Conservation (phyloP, 2,329 filamentous ascomycete species). For the Xylaria sp. region DNA sequence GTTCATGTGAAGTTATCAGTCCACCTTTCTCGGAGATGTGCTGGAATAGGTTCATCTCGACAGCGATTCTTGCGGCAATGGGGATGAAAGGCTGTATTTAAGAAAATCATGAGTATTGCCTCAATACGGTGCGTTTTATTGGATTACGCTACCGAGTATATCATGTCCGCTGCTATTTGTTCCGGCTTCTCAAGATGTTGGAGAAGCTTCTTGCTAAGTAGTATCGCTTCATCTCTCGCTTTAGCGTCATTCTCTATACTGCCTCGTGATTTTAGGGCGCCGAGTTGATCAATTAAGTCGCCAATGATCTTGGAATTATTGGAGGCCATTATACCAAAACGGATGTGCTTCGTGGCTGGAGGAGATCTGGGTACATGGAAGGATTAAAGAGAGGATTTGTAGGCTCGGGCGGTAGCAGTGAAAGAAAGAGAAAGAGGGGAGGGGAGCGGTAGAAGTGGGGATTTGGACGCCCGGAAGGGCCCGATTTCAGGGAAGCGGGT, state of each 20-base stretch:
- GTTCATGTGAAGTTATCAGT: conserved; percentile 28
- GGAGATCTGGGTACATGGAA: not conserved
- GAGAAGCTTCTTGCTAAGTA: not conserved
- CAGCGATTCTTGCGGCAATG: conserved; percentile 33
- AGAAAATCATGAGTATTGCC: no score
- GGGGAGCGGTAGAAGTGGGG: no score
- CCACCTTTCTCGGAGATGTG: conserved; percentile 23
- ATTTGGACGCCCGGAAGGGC: no score
- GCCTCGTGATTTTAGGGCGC: not conserved
- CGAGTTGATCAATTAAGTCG: not conserved
- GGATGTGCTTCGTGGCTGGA: no score
- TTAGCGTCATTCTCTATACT: not conserved
- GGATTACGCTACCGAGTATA: no score
- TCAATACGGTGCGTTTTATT: no score
- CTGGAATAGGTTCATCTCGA: conserved; percentile 36
- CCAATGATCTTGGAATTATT: not conserved
- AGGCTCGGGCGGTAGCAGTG: no score
- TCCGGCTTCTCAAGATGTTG: conserved; percentile 5
- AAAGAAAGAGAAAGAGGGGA: no score
- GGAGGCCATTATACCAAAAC: not conserved
- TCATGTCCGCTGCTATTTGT: not conserved
- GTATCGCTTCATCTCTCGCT: not conserved
- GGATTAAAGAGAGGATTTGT: no score
- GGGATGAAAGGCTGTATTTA: conserved; percentile 35
- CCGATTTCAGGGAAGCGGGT: no score